Conservation (phyloP, 306 rosid species). For the barrel medic (Medicago truncatula) region MtrunA17r5.0-ANR NC_053049.1:12056001-12056500, state of each 20-base stretch:
- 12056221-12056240: constrained; percentile 53
- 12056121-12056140: constrained; percentile 29
- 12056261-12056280: not conserved
- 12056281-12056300: not conserved
- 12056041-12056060: constrained; percentile 44
- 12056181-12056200: constrained; percentile 49
- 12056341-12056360: not conserved
- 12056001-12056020: constrained; percentile 49
- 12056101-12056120: constrained; percentile 35
- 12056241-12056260: constrained; percentile 50
- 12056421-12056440: too few relatives aligned
- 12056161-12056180: constrained; percentile 53
- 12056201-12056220: constrained; percentile 40
- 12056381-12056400: too few relatives aligned
- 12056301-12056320: not conserved
- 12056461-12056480: too few relatives aligned
- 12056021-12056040: constrained; percentile 48
- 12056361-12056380: not conserved
- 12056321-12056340: not conserved
- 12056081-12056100: constrained; percentile 47
- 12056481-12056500: too few relatives aligned
- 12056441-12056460: too few relatives aligned
- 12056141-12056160: constrained; percentile 50
- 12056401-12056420: too few relatives aligned
- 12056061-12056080: constrained; percentile 46